Percentiles rank a stretch among this genome's conserved stretches.
Evolutionary conservation across 441 rosid species (phyloP).

Genomic region (Raphanus hybrid): DNA sequence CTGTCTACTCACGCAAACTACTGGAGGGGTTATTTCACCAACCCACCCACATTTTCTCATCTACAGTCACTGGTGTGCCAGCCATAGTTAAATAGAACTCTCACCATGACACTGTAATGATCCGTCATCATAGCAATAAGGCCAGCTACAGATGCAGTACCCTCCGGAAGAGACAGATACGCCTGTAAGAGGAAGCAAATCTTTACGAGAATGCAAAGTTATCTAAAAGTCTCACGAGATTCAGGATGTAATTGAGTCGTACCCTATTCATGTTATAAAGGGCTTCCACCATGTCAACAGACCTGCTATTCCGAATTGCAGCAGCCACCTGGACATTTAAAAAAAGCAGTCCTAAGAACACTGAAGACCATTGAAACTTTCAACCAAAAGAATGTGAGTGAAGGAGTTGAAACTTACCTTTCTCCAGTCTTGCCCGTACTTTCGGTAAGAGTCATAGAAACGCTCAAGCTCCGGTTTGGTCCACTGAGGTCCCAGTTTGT

Average conservation of each 20-base stretch:
- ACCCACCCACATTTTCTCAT: not conserved
- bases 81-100: slow-evolving; percentile 16
- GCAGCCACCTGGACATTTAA: slow-evolving; percentile 64
- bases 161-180: slow-evolving; percentile 89
- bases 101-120: slow-evolving; percentile 84
- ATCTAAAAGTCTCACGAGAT: not conserved
- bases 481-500: slow-evolving; percentile 88
- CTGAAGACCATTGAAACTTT: too few species aligned
- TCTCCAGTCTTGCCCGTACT: slow-evolving; percentile 82
- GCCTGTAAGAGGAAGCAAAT: slow-evolving; percentile 60
- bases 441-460: slow-evolving; percentile 81
- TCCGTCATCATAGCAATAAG: slow-evolving; percentile 97
- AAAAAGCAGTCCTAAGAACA: not conserved
- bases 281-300: slow-evolving; percentile 85
- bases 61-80: not conserved
- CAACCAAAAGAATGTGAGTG: too few species aligned
- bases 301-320: slow-evolving; percentile 59
- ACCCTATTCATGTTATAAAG: slow-evolving; percentile 87
- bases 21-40: not conserved
- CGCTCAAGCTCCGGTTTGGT: slow-evolving; percentile 73
- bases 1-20: slow-evolving; percentile 5
- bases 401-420: slow-evolving; percentile 48
- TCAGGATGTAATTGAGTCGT: slow-evolving; percentile 12
- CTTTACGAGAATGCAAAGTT: not conserved
- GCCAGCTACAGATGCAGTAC: slow-evolving; percentile 88